Conservation (phyloP, 805 yeast species). For the Saturnispora zaruensis region DNA sequence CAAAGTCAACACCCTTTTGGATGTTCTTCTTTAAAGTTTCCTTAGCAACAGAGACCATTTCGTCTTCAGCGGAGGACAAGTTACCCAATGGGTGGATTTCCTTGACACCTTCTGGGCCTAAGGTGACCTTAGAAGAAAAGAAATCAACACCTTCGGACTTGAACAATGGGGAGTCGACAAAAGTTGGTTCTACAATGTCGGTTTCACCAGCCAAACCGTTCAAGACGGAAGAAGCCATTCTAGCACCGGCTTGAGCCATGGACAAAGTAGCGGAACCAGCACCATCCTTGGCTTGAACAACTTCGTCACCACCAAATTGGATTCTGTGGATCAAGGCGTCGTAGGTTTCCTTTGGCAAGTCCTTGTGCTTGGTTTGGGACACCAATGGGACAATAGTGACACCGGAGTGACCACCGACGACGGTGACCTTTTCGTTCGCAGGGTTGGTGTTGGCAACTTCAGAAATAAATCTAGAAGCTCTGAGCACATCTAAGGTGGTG, state of each 20-base stretch:
- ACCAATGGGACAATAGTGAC: slow-evolving; percentile 45
- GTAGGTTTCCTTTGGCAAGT: slow-evolving; percentile 13
- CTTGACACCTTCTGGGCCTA: slow-evolving; percentile 86
- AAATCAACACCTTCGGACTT: slow-evolving; percentile 87
- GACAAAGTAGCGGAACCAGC: slow-evolving; percentile 92
- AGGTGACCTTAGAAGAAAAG: slow-evolving; percentile 91
- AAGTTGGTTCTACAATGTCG: slow-evolving; percentile 44
- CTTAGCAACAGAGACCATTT: slow-evolving; percentile 72
- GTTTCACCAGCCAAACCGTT: slow-evolving; percentile 42
- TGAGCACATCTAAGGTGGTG: slow-evolving; percentile 50
- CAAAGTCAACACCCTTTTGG: slow-evolving; percentile 87
- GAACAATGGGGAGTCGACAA: slow-evolving; percentile 69
- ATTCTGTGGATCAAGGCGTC: slow-evolving; percentile 72
- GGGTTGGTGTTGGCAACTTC: slow-evolving; percentile 19
- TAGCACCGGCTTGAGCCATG: slow-evolving; percentile 87
- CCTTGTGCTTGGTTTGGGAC: slow-evolving; percentile 33
- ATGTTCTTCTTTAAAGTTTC: slow-evolving; percentile 87
- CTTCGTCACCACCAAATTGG: slow-evolving; percentile 88
- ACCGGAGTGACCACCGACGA: slow-evolving; percentile 53
- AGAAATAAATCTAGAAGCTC: slow-evolving; percentile 45
- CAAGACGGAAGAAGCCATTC: slow-evolving; percentile 60
- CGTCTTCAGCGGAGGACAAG: slow-evolving; percentile 71
- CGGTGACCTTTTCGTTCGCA: slow-evolving; percentile 33
- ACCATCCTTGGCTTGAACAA: slow-evolving; percentile 90
- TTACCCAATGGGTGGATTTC: slow-evolving; percentile 72